Percentiles rank a stretch among this genome's conserved stretches.
phyloP scores from a whole-genome alignment of 495 filamentous ascomycete genomes.

The Staphylotrichum longicolle region DNA sequence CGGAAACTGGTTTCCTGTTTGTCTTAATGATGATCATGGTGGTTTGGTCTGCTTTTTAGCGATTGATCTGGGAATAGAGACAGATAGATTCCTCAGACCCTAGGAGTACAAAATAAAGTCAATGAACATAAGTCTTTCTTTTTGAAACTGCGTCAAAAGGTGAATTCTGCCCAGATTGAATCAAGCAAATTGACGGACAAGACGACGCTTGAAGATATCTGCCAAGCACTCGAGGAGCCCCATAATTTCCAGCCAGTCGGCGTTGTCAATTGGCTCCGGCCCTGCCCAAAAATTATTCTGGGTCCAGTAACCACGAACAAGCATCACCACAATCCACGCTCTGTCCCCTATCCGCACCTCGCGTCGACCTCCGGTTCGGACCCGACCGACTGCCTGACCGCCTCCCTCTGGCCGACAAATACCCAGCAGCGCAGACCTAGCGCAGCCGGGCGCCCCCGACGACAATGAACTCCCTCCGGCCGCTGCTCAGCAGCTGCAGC shows the following conservation, averaged over 20 bases:
- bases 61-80: background rate
- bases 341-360: slow-evolving; percentile 7
- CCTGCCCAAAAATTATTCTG: slow-evolving; percentile 32
- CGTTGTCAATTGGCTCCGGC: slow-evolving; percentile 19
- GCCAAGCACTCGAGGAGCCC: slow-evolving; percentile 1
- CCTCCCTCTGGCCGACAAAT: background rate
- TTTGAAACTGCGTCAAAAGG: background rate
- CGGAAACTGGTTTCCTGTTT: background rate
- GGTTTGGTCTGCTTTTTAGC: background rate
- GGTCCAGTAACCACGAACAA: slow-evolving; percentile 7
- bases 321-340: slow-evolving; percentile 8
- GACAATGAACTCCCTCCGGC: slow-evolving; percentile 15
- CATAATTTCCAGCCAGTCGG: slow-evolving; percentile 23
- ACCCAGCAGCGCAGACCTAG: background rate
- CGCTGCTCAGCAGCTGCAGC: slow-evolving; percentile 14
- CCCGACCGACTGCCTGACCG: slow-evolving; percentile 4
- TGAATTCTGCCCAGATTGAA: background rate
- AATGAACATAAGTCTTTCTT: background rate
- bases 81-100: slow-evolving; percentile 11
- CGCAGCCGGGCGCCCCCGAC: background rate
- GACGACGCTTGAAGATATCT: background rate
- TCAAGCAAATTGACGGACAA: background rate
- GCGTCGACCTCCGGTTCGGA: slow-evolving; percentile 1
- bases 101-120: background rate
- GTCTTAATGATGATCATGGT: background rate